These are phyloP conservation scores for Cystoisospora suis DNA, from an alignment of 169 alveolate genomes.

Conservation along the genomic window DNA sequence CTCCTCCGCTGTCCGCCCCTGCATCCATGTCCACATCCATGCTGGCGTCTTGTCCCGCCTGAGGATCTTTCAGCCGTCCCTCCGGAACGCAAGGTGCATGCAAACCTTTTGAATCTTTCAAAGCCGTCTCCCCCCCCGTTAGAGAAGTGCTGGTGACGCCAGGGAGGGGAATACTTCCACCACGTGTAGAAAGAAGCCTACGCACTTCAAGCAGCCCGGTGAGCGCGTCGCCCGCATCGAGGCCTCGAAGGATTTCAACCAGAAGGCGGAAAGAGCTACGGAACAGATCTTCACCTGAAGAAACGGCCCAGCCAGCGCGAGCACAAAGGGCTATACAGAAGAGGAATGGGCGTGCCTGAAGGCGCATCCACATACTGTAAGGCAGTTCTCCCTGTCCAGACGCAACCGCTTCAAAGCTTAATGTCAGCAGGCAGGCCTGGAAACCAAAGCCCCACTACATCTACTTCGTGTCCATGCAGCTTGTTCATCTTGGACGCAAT, in stretches of 20 bases:
- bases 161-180: too few species aligned
- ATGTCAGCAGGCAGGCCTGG: too few species aligned
- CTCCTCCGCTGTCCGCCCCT: neutral
- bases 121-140: too few species aligned
- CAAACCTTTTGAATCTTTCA: too few species aligned
- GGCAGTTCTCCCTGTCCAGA: too few species aligned
- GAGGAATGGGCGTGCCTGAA: neutral
- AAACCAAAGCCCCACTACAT: too few species aligned
- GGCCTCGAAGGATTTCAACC: slow-evolving; percentile 41
- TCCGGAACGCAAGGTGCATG: too few species aligned
- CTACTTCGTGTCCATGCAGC: too few species aligned
- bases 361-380: neutral
- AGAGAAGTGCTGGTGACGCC: too few species aligned
- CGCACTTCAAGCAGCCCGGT: slow-evolving; percentile 39
- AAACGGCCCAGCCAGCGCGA: neutral
- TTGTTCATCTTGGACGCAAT: too few species aligned
- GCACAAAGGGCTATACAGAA: neutral
- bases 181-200: neutral
- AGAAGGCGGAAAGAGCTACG: slow-evolving; percentile 25
- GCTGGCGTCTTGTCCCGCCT: neutral
- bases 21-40: neutral
- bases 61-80: too few species aligned
- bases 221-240: slow-evolving; percentile 46
- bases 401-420: too few species aligned
- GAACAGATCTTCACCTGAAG: neutral